Base-by-base conservation (phyloP, 2,329 filamentous ascomycete genomes). In the Beauveria australis region DNA sequence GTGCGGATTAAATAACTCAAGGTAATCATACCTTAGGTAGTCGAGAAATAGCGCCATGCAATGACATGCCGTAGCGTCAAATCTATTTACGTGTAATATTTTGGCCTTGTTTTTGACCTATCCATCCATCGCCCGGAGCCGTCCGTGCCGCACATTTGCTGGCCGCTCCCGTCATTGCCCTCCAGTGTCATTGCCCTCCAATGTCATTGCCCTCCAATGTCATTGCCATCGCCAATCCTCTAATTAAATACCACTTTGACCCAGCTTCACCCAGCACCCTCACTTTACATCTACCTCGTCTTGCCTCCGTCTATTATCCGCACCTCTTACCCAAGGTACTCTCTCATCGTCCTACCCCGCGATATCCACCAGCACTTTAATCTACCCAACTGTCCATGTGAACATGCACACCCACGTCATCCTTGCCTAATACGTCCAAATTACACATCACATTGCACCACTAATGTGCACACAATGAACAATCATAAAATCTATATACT, bases 401-500 rank as follows among this genome's bases (percentile, higher is more conserved):
- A 48, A n/a, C 30, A 47, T 37, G 19, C 30, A 18, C 30, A 26
- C 54, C n/a, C n/a, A 57, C 54, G 43, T 57, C 54, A 57, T 37
- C 43, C 14, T 18, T 43, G 24, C n/a, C 33, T 46, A 16, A 44
- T 26, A 3, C 12, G 26, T 12, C 55, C 19, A 24, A 19, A 28
- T 26, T 43, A 51, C 46, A 49, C 28, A 46, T 53, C 56, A 59
- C 47, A 46, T 53, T 24, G 10, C 40, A 53, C 56, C n/a, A 37
- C 7, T 3, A 0, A 26, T 26, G 16, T 48, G n/a, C 54, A 44
- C 56, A 41, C 7, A 16, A 28, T 43, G 18, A 59, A 52, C 33
- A 43, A 46, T 59, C 56, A 59, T 59, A n/a, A 59, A 52, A 52
- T 59, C 56, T 59, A 59, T 51, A 59, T 14, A 59, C 24, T 59